These are phyloP conservation scores for Phenoliferia sp. DNA, from an alignment of 1,284 basidiomycete species.

Conservation along the genomic window DNA sequence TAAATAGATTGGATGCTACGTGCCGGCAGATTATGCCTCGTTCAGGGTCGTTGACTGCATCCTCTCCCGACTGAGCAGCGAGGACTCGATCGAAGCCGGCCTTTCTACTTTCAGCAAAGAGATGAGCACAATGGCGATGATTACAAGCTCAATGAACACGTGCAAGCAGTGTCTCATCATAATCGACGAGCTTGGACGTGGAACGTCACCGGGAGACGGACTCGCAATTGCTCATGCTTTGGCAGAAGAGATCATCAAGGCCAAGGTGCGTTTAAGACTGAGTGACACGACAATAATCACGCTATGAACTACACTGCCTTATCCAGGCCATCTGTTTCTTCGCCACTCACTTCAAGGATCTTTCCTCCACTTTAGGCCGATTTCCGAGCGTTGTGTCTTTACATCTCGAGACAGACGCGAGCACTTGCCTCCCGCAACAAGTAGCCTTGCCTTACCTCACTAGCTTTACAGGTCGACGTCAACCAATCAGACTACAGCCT, in stretches of 20 bases:
- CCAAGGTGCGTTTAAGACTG: slow-evolving; percentile 49
- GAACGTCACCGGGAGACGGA: slow-evolving; percentile 44
- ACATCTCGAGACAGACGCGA: slow-evolving; percentile 74
- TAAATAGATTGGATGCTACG: slow-evolving; percentile 43
- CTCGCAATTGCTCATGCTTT: slow-evolving; percentile 87
- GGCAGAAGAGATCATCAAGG: slow-evolving; percentile 72
- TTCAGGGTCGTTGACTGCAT: slow-evolving; percentile 71
- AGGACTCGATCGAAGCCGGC: slow-evolving; percentile 70
- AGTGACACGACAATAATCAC: background rate
- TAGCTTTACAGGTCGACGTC: slow-evolving; percentile 17
- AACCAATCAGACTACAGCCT: slow-evolving; percentile 58
- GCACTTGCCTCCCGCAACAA: background rate
- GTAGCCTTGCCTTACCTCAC: background rate
- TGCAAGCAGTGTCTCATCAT: slow-evolving; percentile 64
- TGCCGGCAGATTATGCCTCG: slow-evolving; percentile 78
- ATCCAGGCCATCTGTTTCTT: slow-evolving; percentile 76
- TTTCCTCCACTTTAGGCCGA: slow-evolving; percentile 41
- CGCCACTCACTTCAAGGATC: slow-evolving; percentile 67
- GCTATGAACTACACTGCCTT: background rate
- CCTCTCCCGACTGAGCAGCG: slow-evolving; percentile 82
- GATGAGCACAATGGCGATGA: slow-evolving; percentile 85
- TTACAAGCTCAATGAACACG: slow-evolving; percentile 54
- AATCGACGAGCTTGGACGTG: slow-evolving; percentile 77
- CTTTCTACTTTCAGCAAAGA: slow-evolving; percentile 89
- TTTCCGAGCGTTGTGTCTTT: slow-evolving; percentile 52